phyloP scores from a whole-genome alignment of 768 basidiomycete genomes.

The Pseudohyphozyma bogoriensis region DNA sequence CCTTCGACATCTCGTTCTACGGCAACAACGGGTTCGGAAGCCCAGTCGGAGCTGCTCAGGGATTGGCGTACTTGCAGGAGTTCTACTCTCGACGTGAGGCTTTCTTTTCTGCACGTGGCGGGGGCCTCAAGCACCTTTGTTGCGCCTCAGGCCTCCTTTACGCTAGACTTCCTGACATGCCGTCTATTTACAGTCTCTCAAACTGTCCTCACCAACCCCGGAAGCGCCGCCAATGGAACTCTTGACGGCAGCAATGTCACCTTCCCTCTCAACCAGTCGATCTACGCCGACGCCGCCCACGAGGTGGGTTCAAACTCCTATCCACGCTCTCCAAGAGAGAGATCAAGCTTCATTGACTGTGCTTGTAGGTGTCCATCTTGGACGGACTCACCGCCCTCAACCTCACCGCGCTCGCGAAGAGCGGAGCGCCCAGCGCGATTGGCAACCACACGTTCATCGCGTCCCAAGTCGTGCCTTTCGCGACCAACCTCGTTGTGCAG shows the following conservation, averaged over 20 bases:
- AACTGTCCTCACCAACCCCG: no score
- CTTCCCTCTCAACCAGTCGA: constrained; percentile 39
- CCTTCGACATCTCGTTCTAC: constrained; percentile 33
- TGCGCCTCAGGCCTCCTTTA: no score
- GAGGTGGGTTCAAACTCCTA: constrained; percentile 46
- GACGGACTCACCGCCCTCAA: constrained; percentile 58
- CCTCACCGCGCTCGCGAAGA: constrained; percentile 37
- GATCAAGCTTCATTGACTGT: not conserved
- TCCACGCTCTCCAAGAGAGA: no score
- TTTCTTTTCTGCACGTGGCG: no score
- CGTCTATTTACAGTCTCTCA: no score
- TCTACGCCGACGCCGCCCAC: constrained; percentile 78
- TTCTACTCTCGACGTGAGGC: constrained; percentile 37
- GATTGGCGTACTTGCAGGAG: constrained; percentile 37
- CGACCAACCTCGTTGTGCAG: constrained; percentile 32
- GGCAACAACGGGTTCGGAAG: constrained; percentile 43
- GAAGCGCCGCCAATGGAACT: constrained; percentile 35
- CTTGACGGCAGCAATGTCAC: constrained; percentile 33
- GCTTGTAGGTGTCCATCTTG: constrained; percentile 9
- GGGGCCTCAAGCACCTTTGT: no score
- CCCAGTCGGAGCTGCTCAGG: constrained; percentile 43
- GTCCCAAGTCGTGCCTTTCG: constrained; percentile 41
- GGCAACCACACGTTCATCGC: constrained; percentile 30
- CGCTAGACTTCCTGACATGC: no score
- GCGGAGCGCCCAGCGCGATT: not conserved